Evolutionary conservation across 352 stramenopile genomes (phyloP).

Genomic region (Phytophthora constricta): DNA sequence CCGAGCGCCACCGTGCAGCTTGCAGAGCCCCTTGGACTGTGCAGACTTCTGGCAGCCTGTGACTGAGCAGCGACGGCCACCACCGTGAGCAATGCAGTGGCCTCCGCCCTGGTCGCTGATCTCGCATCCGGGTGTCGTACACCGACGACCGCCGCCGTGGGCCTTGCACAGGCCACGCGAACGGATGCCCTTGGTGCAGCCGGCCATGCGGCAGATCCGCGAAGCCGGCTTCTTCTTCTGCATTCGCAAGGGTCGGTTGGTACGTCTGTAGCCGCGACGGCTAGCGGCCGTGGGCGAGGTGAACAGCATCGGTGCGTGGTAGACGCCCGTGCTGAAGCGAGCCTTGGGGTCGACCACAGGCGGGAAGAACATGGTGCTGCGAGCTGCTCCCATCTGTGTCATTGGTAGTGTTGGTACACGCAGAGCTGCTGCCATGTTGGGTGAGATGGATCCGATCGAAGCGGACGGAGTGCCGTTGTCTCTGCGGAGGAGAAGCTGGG

Average conservation of each 20-base stretch:
- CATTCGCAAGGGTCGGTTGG: constrained; percentile 22
- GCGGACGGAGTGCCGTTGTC: constrained; percentile 29
- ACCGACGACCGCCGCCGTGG: constrained; percentile 82
- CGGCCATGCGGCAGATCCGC: constrained; percentile 77
- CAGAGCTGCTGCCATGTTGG: constrained; percentile 34
- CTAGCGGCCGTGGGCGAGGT: constrained; percentile 27
- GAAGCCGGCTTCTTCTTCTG: constrained; percentile 68
- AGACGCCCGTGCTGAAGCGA: constrained; percentile 20
- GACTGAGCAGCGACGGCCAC: constrained; percentile 65
- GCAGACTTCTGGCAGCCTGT: constrained; percentile 83
- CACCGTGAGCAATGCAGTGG: constrained; percentile 82
- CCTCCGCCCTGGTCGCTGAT: constrained; percentile 89
- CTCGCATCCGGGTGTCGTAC: constrained; percentile 75
- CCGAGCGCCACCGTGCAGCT: constrained; percentile 81
- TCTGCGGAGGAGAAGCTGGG: constrained; percentile 33
- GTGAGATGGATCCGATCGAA: constrained; percentile 36
- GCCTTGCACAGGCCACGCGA: constrained; percentile 86
- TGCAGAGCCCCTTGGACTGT: constrained; percentile 84
- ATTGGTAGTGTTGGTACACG: constrained; percentile 30
- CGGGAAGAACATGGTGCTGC: constrained; percentile 33
- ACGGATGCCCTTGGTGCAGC: constrained; percentile 84
- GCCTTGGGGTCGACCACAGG: constrained; percentile 32
- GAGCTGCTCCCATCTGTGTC: constrained; percentile 8
- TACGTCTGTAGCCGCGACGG: constrained; percentile 29
- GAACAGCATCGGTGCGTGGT: constrained; percentile 37